Percentiles rank a stretch among this genome's conserved stretches.
Conservation (phyloP, 78 protist genomes). For the Dictyostelium brefeldianum region DNA sequence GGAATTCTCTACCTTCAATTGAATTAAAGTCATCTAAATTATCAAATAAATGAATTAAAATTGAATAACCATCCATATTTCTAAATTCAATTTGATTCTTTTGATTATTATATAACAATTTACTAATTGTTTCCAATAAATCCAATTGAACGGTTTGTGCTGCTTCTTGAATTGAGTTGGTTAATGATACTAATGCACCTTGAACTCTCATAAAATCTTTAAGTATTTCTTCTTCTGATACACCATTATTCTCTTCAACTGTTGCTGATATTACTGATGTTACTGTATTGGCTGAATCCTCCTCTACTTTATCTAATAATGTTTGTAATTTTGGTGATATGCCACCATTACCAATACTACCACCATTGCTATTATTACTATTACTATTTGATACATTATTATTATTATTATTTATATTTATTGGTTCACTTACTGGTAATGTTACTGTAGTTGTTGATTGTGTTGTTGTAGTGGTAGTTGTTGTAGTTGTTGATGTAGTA, state of each 20-base stretch:
- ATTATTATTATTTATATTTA: background rate
- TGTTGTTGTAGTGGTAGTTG: background rate
- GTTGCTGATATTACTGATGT: background rate
- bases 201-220: conserved; percentile 79
- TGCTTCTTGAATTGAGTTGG: conserved; percentile 36
- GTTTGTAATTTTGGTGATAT: background rate
- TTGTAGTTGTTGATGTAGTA: background rate
- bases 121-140: conserved; percentile 68
- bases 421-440: background rate
- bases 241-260: background rate
- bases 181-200: conserved; percentile 50
- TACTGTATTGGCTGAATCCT: background rate
- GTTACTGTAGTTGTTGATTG: background rate
- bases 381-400: background rate
- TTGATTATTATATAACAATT: conserved; percentile 52
- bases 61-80: conserved; percentile 62
- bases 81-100: conserved; percentile 70
- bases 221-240: conserved; percentile 51
- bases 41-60: conserved; percentile 55
- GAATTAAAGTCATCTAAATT: conserved; percentile 33
- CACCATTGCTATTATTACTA: background rate
- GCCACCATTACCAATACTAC: background rate
- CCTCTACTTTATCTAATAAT: background rate
- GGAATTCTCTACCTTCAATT: conserved; percentile 64
- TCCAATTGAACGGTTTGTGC: conserved; percentile 72